Evolutionary conservation across 2,329 filamentous ascomycete species (phyloP).

Genomic region (Fusarium guadeloupense): DNA sequence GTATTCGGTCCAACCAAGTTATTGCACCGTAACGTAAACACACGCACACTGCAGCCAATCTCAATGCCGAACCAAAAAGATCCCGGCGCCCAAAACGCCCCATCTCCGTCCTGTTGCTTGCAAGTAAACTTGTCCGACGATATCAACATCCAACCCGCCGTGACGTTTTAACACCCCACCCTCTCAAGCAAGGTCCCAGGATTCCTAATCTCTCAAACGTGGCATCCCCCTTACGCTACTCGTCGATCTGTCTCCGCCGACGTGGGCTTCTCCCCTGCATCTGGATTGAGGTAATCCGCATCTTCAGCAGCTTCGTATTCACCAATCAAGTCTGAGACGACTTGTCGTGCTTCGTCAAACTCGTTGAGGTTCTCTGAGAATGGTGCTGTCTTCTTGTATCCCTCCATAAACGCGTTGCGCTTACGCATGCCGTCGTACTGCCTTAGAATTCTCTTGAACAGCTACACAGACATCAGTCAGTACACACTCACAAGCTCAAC

Average conservation of each 20-base stretch:
- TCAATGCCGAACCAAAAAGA: conserved; percentile 21
- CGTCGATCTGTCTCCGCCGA: conserved; percentile 64
- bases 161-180: conserved; percentile 18
- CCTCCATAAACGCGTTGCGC: conserved; percentile 94
- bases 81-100: conserved; percentile 33
- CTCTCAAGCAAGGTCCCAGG: conserved; percentile 2
- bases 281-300: conserved; percentile 86
- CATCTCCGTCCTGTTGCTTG: conserved; percentile 6
- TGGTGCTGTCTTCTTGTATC: conserved; percentile 93
- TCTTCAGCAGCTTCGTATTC: conserved; percentile 97
- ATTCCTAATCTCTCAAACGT: neutral
- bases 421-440: conserved; percentile 96
- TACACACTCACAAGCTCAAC: neutral
- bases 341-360: conserved; percentile 93
- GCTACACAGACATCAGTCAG: conserved; percentile 49
- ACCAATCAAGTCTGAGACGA: conserved; percentile 87
- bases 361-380: conserved; percentile 92
- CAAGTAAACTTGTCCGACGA: conserved; percentile 13
- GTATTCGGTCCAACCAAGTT: too few relatives aligned
- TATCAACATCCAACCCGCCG: conserved; percentile 22
- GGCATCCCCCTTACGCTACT: conserved; percentile 46
- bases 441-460: conserved; percentile 92
- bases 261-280: conserved; percentile 62
- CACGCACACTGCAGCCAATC: neutral
- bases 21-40: neutral